Evolutionary conservation across 441 rosid species (phyloP), one percentile per base, ranked within the genome.

Genomic region (Pelargonium citronellum): DNA sequence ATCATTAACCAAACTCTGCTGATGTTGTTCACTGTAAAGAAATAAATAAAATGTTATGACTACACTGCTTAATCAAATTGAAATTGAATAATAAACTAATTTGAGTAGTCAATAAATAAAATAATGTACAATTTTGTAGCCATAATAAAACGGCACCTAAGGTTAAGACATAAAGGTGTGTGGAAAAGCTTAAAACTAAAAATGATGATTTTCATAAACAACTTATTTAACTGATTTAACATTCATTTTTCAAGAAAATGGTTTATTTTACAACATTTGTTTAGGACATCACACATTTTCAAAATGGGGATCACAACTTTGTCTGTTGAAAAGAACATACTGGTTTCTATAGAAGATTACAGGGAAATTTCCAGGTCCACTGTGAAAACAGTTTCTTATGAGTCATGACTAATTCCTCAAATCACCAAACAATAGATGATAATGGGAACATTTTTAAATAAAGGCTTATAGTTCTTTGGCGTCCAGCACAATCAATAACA

Each of bases 1-100:
- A 80, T 87, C 83, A 73, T 87, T 78, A 71, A 81, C 74, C 79
- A 95, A 79, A 82, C 81, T 83, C 71, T 72, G 81, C 70, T 82
- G 82, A 74, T 87, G 90, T 53, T 84, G 83, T 67, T 87, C 89
- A 73, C 99, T 94, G 78, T 47, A 63, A 71, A 79, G 22, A 64
- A 34, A 77, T 69, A 53, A 73, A 75, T n/a, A 34, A 53, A 79
- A 73, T 9, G 27, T 30, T 7, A 13, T 53, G n/a, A 58, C 74
- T 69, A 67, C 67, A 68, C 16, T 41, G 55, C 72, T 67, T 58
- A 57, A 69, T 3, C 30, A 34, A 46, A 76, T 20, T 9, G 20
- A 22, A 65, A 66, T 55, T 19, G 20, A 39, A 3, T 72, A 67
- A 47, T 44, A 82, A 73, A 71, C 37, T 13, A 71, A 66, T 62